These are phyloP conservation scores for Sarocladium oryzae DNA, from an alignment of 2,329 filamentous ascomycete species.

Conservation along the genomic window DNA sequence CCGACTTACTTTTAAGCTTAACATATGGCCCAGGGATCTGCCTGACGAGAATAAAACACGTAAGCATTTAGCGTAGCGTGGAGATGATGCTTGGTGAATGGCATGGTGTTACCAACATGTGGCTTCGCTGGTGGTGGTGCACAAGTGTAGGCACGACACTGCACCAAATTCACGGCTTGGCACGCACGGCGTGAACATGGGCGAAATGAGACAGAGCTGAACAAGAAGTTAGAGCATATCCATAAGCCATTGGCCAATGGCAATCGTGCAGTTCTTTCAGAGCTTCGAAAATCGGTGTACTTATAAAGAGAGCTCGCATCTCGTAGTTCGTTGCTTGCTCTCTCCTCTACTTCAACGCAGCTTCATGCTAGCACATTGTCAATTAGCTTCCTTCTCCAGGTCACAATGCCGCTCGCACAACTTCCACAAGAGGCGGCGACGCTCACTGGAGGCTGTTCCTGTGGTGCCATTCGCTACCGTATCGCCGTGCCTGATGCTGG, in stretches of 20 bases:
- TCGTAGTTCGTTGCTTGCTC: too few species aligned
- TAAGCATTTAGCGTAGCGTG: not conserved
- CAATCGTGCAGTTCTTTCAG: not conserved
- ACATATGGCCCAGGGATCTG: not conserved
- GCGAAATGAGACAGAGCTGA: not conserved
- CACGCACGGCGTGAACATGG: not conserved
- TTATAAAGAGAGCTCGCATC: too few species aligned
- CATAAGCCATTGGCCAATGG: not conserved
- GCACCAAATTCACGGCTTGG: slow-evolving; percentile 4
- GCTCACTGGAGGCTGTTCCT: slow-evolving; percentile 21
- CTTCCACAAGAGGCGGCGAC: slow-evolving; percentile 16
- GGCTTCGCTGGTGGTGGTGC: not conserved
- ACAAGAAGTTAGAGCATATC: not conserved
- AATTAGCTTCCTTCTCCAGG: not conserved
- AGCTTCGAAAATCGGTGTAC: not conserved
- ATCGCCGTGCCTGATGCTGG: slow-evolving; percentile 15
- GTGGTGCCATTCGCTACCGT: slow-evolving; percentile 20
- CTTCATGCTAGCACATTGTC: not conserved
- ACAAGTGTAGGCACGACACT: not conserved
- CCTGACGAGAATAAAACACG: not conserved
- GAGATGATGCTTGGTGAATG: not conserved
- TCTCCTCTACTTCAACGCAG: too few species aligned
- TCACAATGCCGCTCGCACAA: not conserved
- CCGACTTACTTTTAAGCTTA: slow-evolving; percentile 1
- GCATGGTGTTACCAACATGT: not conserved